Base-by-base conservation (phyloP, 345 rosid genomes). In the Camelina neglecta region DNA sequence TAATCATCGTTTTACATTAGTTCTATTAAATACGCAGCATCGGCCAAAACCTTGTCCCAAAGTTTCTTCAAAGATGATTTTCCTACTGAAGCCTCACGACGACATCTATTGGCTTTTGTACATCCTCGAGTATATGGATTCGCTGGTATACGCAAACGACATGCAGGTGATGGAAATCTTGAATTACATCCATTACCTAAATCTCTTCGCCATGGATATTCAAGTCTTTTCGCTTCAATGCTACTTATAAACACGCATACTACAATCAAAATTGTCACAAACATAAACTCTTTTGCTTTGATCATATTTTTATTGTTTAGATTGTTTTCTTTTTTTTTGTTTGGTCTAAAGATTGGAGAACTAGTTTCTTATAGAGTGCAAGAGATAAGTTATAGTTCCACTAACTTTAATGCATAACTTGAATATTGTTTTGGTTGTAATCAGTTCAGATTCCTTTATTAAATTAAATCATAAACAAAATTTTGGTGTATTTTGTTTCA, bases 201-300 rank as follows among this genome's bases (percentile, higher is more conserved):
- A 16, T 48, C 51, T 12, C 11, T 42, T 12, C 0, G 0, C 15
- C 4, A 1, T 42, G 47, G 13, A 42, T 11, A 42, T 10, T 11
- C 0, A 42, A 13, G 11, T 11, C 0, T 3, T 38, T 11, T 3
- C 13, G 24, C 38, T 20, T 59, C 48, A 20, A 23, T 60, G 50
- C 26, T 71, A 38, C 29, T 50, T 48, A 61, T 61, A 36, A 23
- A 50, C 51, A 72, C 3, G 5, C 68, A 21, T 7, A 24, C 0
- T 11, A 50, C 20, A 36, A 60, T 60, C 20, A 61, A 61, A 11
- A 61, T 7, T 38, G 75, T 38, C 51, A 61, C 50, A 50, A 72
- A 60, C 58, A 50, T 11, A 38, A 49, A 1, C 4, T 23, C 15
- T 72, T 72, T 72, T 72, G 35, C 33, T 47, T 49, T 72, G 13